Conservation (phyloP, 371 early-diverging fungal species). For the Mortierella sp. region DNA sequence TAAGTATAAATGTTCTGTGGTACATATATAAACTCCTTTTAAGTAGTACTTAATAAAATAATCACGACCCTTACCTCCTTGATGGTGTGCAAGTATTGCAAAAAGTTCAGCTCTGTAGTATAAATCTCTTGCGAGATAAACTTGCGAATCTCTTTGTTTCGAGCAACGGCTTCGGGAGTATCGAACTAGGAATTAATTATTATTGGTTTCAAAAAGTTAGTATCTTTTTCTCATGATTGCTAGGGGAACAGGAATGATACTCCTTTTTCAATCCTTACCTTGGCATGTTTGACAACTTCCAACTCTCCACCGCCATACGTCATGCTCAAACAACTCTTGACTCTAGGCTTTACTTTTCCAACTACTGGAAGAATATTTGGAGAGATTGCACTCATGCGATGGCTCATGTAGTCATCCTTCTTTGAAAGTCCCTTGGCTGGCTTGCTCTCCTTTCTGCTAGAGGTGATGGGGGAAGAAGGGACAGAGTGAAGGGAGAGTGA, state of each 20-base stretch:
- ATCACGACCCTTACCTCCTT: constrained; percentile 31
- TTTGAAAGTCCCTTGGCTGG: constrained; percentile 19
- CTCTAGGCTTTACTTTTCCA: constrained; percentile 33
- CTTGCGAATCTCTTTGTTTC: constrained; percentile 55
- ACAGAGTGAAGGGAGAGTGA: constrained; percentile 24
- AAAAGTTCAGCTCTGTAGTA: constrained; percentile 52
- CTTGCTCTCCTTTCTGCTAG: constrained; percentile 21
- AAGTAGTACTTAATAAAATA: background rate
- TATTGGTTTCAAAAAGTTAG: background rate
- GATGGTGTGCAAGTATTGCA: constrained; percentile 51
- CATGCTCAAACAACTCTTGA: constrained; percentile 51
- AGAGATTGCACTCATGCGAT: constrained; percentile 44
- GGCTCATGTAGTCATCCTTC: constrained; percentile 54
- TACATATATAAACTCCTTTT: background rate
- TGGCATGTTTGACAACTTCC: constrained; percentile 49
- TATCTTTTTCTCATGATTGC: background rate
- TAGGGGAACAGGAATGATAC: background rate
- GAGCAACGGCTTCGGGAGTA: constrained; percentile 48
- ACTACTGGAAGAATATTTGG: constrained; percentile 23
- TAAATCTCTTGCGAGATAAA: constrained; percentile 57
- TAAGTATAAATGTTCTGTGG: background rate
- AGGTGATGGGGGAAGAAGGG: background rate
- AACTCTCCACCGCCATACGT: constrained; percentile 51
- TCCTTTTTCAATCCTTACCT: constrained; percentile 29
- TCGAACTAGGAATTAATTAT: constrained; percentile 34